Percentiles rank a stretch among this genome's conserved stretches.
Evolutionary conservation across 805 yeast species (phyloP).

Genomic region (Yarrowia divulgata): DNA sequence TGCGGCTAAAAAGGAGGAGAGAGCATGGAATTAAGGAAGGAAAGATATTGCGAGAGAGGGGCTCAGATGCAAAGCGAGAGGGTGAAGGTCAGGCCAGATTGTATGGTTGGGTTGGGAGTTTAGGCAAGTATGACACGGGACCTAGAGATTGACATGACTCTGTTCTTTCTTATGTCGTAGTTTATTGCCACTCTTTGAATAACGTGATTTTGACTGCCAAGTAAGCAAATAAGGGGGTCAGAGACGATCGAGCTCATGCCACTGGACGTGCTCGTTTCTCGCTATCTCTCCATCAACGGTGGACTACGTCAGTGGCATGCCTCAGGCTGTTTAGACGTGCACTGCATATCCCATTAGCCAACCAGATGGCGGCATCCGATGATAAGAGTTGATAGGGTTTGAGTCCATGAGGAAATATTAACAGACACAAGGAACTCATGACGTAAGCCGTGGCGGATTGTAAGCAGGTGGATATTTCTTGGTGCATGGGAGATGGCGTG

Average conservation of each 20-base stretch:
- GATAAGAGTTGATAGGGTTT: constrained; percentile 35
- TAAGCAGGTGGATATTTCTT: constrained; percentile 14
- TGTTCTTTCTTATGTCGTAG: no score
- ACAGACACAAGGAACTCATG: constrained; percentile 29
- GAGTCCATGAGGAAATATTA: constrained; percentile 32
- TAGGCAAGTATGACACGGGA: constrained; percentile 1
- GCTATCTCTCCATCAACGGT: constrained; percentile 31
- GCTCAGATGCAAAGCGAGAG: neutral
- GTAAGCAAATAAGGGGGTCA: constrained; percentile 5
- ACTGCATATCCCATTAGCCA: constrained; percentile 27
- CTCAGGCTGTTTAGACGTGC: constrained; percentile 32
- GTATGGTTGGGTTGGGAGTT: constrained; percentile 3
- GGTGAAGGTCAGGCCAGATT: constrained; percentile 5
- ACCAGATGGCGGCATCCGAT: constrained; percentile 22
- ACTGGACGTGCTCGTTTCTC: neutral
- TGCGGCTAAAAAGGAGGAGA: constrained; percentile 33
- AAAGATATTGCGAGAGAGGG: constrained; percentile 35
- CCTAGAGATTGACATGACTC: no score
- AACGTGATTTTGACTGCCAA: neutral
- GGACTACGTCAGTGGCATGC: constrained; percentile 31
- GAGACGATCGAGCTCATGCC: constrained; percentile 1
- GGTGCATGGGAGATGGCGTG: constrained; percentile 39
- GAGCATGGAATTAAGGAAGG: constrained; percentile 3
- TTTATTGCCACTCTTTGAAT: neutral
- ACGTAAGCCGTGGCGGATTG: constrained; percentile 31